phyloP scores from a whole-genome alignment of 2,329 filamentous ascomycete genomes.

The Mycosphaerella sp. region DNA sequence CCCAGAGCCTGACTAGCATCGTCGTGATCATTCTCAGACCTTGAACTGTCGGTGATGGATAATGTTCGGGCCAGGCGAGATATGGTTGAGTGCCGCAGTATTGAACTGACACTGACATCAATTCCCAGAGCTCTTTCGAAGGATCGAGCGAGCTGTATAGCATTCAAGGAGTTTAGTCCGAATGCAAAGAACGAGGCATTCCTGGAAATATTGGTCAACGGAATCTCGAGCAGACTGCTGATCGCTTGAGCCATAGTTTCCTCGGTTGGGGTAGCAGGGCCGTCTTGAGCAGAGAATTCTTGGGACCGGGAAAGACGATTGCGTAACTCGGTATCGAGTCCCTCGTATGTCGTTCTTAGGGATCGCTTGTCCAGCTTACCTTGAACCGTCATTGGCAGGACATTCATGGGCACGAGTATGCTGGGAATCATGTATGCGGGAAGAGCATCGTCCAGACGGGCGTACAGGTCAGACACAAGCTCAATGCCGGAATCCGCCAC shows the following conservation, averaged over 20 bases:
- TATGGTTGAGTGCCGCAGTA: conserved; percentile 62
- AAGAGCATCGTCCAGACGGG: conserved; percentile 50
- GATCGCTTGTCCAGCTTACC: conserved; percentile 63
- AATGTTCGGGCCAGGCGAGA: conserved; percentile 44
- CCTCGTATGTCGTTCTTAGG: conserved; percentile 46
- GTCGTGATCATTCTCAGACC: neutral
- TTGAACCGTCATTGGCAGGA: conserved; percentile 64
- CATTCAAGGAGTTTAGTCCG: conserved; percentile 61
- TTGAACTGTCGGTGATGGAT: neutral
- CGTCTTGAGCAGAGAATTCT: conserved; percentile 33
- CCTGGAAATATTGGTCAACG: conserved; percentile 46
- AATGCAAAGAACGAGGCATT: conserved; percentile 70
- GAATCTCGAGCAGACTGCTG: conserved; percentile 44
- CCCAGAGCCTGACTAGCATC: conserved; percentile 1
- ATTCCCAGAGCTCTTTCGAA: conserved; percentile 47
- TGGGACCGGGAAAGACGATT: conserved; percentile 34
- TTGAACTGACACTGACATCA: conserved; percentile 58
- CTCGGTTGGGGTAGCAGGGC: conserved; percentile 53
- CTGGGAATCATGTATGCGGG: conserved; percentile 75
- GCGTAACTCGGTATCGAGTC: conserved; percentile 44
- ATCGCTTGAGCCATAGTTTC: conserved; percentile 50
- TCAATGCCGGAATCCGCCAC: conserved; percentile 3
- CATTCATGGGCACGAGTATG: conserved; percentile 61
- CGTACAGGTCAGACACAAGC: conserved; percentile 43
- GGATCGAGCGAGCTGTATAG: conserved; percentile 60